phyloP scores from a whole-genome alignment of 2,329 filamentous ascomycete species.

The Aspergillus hiratsukae region DNA sequence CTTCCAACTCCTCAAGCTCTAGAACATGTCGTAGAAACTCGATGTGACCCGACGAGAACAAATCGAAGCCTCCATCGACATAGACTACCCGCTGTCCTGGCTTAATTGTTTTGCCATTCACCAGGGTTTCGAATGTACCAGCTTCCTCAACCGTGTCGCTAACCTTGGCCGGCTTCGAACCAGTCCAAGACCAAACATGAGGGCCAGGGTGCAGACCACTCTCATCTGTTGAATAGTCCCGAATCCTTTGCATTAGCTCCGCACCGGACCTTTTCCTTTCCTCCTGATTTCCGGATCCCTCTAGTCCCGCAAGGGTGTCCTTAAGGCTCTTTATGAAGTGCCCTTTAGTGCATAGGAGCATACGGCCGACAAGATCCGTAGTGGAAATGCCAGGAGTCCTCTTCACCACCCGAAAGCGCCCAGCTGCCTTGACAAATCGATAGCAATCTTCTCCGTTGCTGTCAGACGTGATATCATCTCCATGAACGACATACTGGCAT shows the following conservation, averaged over 20 bases:
- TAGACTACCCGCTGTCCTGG: constrained; percentile 85
- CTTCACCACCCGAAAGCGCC: constrained; percentile 94
- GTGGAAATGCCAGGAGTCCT: constrained; percentile 94
- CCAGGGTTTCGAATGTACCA: constrained; percentile 63
- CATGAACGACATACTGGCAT: constrained; percentile 92
- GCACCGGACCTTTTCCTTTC: constrained; percentile 61
- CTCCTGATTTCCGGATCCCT: constrained; percentile 65
- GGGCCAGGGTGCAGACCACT: constrained; percentile 72
- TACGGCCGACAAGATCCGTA: constrained; percentile 94
- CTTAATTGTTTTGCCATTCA: constrained; percentile 65
- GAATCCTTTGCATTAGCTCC: constrained; percentile 72
- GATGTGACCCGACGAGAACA: constrained; percentile 96
- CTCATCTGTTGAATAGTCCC: constrained; percentile 82
- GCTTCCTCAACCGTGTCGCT: constrained; percentile 50
- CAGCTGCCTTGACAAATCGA: constrained; percentile 90
- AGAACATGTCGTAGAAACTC: constrained; percentile 82
- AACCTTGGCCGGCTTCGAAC: constrained; percentile 34
- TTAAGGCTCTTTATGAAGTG: constrained; percentile 86
- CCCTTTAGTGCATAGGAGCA: constrained; percentile 90
- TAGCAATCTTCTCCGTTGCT: constrained; percentile 94
- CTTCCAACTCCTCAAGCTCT: constrained; percentile 66
- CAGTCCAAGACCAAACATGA: constrained; percentile 79
- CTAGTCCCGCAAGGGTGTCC: constrained; percentile 62
- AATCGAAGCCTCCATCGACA: constrained; percentile 92
- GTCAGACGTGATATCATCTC: constrained; percentile 95